A percentile compares a stretch with the other conserved stretches of the same genome.
Conservation (phyloP, 345 rosid species). For the Salix dunnii region DNA sequence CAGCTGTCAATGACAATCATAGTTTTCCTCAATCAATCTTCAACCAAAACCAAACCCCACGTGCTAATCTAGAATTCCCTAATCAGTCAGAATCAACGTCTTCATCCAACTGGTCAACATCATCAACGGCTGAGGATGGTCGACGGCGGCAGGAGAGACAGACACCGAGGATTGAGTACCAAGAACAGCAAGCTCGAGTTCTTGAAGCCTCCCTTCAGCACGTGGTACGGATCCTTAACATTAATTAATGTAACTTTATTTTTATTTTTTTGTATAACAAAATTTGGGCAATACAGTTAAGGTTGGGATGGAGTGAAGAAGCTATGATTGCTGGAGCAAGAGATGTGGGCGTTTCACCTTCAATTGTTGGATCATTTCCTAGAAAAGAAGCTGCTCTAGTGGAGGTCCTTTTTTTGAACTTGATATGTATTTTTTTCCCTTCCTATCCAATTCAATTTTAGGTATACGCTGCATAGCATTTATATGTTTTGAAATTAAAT, state of each 20-base stretch:
- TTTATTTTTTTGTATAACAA: not conserved
- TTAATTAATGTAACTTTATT: not conserved
- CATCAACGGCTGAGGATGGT: constrained; percentile 39
- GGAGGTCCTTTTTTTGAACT: constrained; percentile 46
- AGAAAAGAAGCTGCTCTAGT: constrained; percentile 85
- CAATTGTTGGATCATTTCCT: constrained; percentile 79
- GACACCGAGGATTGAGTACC: constrained; percentile 50
- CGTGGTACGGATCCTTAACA: constrained; percentile 46
- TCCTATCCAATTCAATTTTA: too few species aligned
- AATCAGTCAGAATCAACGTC: constrained; percentile 31
- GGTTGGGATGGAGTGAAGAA: constrained; percentile 81
- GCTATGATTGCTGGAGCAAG: constrained; percentile 92
- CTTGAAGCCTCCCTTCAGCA: constrained; percentile 75
- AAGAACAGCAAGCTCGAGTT: constrained; percentile 74
- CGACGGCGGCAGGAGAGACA: constrained; percentile 35
- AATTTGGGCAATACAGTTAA: constrained; percentile 34
- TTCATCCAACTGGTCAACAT: constrained; percentile 22
- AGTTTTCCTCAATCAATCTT: constrained; percentile 25
- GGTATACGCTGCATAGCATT: not conserved
- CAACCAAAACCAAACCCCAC: constrained; percentile 21
- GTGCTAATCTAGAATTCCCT: constrained; percentile 14
- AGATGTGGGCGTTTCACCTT: constrained; percentile 83
- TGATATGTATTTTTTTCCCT: too few species aligned
- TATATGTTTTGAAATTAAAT: too few species aligned
- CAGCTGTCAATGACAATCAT: constrained; percentile 13